These are phyloP conservation scores for Globisporangium takayamanum DNA, from an alignment of 352 stramenopile species.

Conservation along the genomic window DNA sequence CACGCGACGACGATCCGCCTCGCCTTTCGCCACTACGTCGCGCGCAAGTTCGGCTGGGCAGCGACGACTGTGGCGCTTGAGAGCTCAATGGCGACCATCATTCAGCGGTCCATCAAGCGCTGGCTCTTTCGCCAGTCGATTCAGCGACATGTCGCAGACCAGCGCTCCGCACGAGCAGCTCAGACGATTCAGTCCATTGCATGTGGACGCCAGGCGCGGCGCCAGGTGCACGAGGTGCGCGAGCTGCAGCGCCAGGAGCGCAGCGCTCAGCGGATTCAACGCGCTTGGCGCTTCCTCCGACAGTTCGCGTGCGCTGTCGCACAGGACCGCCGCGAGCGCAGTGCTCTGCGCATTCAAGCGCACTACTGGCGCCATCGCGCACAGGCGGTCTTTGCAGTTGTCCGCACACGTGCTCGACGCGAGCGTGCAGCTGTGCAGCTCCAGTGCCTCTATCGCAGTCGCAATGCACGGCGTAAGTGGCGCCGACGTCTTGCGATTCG, in stretches of 20 bases:
- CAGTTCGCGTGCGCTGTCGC: constrained; percentile 6
- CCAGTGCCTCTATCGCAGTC: constrained; percentile 35
- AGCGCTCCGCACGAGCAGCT: constrained; percentile 11
- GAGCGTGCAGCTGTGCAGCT: constrained; percentile 33
- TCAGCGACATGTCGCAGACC: constrained; percentile 7
- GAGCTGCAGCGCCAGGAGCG: neutral
- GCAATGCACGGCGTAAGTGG: constrained; percentile 21
- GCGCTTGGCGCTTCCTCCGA: constrained; percentile 13
- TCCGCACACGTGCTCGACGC: constrained; percentile 20
- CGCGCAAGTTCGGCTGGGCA: constrained; percentile 62
- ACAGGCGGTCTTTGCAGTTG: constrained; percentile 20
- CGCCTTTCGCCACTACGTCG: constrained; percentile 53
- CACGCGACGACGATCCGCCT: constrained; percentile 28
- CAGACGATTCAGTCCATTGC: no score
- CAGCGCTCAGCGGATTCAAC: constrained; percentile 24
- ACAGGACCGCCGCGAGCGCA: constrained; percentile 14
- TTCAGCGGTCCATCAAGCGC: constrained; percentile 22
- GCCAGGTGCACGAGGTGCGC: neutral
- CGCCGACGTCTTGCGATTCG: constrained; percentile 28
- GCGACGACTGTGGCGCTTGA: constrained; percentile 30
- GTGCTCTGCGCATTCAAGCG: constrained; percentile 20
- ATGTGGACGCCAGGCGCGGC: constrained; percentile 15
- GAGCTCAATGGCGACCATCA: constrained; percentile 29
- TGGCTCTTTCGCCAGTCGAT: constrained; percentile 30
- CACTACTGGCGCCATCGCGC: constrained; percentile 11